These are phyloP conservation scores for Aspergillus sp. DNA, from an alignment of 2,329 filamentous ascomycete genomes.

Conservation along the genomic window DNA sequence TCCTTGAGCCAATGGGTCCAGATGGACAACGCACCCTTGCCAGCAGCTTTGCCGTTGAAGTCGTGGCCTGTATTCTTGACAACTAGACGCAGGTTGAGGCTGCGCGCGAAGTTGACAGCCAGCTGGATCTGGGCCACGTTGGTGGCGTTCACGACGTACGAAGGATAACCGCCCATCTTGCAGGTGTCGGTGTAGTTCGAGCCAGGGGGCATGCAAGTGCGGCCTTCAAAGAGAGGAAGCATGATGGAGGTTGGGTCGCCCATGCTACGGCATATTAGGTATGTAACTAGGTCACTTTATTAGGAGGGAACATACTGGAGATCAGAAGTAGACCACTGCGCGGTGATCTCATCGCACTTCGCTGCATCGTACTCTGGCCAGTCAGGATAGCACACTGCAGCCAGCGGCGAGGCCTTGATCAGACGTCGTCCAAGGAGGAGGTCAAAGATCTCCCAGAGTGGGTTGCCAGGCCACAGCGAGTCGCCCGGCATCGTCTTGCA, in stretches of 20 bases:
- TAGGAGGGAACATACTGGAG: constrained; percentile 10
- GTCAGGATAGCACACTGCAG: constrained; percentile 34
- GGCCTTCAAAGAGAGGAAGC: constrained; percentile 27
- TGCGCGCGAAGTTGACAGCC: constrained; percentile 29
- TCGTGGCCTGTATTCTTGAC: constrained; percentile 51
- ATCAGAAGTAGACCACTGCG: constrained; percentile 26
- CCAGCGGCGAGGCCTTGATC: constrained; percentile 34
- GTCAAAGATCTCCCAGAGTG: constrained; percentile 33
- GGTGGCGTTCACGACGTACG: constrained; percentile 37
- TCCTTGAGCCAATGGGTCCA: constrained; percentile 27
- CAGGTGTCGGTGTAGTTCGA: constrained; percentile 26
- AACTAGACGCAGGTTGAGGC: constrained; percentile 32
- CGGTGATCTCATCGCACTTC: constrained; percentile 29
- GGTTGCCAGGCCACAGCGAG: constrained; percentile 16
- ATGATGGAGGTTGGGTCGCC: constrained; percentile 25
- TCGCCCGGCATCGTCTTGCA: constrained; percentile 27
- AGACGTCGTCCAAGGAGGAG: constrained; percentile 35
- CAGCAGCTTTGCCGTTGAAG: constrained; percentile 54
- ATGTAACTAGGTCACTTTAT: neutral
- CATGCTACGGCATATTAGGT: constrained; percentile 5
- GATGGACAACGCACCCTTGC: constrained; percentile 47
- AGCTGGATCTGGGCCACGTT: constrained; percentile 34
- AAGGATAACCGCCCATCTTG: constrained; percentile 29
- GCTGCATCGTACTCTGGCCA: constrained; percentile 33
- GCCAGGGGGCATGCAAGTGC: constrained; percentile 36